Evolutionary conservation across 352 stramenopile genomes (phyloP).

Genomic region (Phytophthora hibernalis): DNA sequence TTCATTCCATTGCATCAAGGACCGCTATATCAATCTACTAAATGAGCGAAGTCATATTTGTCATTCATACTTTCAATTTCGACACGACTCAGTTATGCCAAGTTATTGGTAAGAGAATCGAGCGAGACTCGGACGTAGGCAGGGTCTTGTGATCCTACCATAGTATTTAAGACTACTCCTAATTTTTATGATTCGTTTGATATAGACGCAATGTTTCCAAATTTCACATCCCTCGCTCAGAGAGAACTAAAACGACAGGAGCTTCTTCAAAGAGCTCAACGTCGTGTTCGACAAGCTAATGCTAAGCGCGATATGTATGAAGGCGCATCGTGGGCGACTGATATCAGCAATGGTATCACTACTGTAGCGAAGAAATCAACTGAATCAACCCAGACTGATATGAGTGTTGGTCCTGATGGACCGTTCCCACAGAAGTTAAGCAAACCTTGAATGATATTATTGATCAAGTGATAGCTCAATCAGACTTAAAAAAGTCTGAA

Average conservation of each 20-base stretch:
- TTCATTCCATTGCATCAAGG: neutral
- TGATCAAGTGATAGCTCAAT: too few species aligned
- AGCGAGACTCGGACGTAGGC: too few species aligned
- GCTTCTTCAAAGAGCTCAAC: conserved; percentile 20
- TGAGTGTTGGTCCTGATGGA: too few species aligned
- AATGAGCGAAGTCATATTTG: conserved; percentile 3
- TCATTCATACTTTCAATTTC: neutral
- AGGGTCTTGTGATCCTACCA: too few species aligned
- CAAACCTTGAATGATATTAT: too few species aligned
- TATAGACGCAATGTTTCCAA: neutral
- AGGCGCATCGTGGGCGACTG: conserved; percentile 19
- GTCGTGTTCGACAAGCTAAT: conserved; percentile 9
- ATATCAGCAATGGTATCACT: conserved; percentile 8
- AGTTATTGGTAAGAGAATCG: neutral
- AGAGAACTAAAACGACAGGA: neutral
- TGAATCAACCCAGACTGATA: too few species aligned
- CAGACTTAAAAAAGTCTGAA: conserved; percentile 17
- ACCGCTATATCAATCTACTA: neutral
- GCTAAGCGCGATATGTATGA: conserved; percentile 26
- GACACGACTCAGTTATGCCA: conserved; percentile 1
- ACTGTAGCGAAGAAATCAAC: neutral
- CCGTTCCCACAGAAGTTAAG: too few species aligned
- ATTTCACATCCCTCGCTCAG: neutral
- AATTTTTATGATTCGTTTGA: neutral
- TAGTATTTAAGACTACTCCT: neutral